phyloP scores from a whole-genome alignment of 2,329 filamentous ascomycete genomes.

The Delphinella strobiligena region DNA sequence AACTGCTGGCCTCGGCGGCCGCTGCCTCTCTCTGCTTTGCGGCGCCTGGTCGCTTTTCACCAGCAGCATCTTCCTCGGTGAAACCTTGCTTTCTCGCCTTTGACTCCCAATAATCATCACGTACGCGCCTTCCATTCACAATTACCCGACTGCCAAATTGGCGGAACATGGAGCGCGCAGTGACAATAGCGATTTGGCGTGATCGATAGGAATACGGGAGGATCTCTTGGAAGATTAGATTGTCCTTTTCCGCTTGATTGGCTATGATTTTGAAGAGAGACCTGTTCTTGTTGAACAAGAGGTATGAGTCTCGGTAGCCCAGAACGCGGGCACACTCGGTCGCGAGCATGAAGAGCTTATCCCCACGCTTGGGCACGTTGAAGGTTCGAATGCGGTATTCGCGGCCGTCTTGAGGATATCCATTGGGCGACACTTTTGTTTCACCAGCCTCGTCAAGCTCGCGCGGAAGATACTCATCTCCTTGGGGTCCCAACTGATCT shows the following conservation, averaged over 20 bases:
- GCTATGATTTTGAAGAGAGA: slow-evolving; percentile 97
- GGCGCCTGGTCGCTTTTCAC: slow-evolving; percentile 88
- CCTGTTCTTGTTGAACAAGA: slow-evolving; percentile 96
- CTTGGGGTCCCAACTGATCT: slow-evolving; percentile 77
- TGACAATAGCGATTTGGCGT: slow-evolving; percentile 97
- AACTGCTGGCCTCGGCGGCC: slow-evolving; percentile 48
- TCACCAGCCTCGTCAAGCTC: slow-evolving; percentile 90
- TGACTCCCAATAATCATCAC: slow-evolving; percentile 97
- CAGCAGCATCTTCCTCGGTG: slow-evolving; percentile 88
- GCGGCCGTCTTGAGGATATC: slow-evolving; percentile 67
- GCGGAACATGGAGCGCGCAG: slow-evolving; percentile 94
- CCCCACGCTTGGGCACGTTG: slow-evolving; percentile 75
- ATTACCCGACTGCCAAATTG: slow-evolving; percentile 96
- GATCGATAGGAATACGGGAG: slow-evolving; percentile 95
- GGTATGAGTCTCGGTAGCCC: slow-evolving; percentile 92
- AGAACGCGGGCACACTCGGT: slow-evolving; percentile 92
- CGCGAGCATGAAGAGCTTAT: slow-evolving; percentile 96
- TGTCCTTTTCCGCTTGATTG: slow-evolving; percentile 89
- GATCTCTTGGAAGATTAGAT: slow-evolving; percentile 88
- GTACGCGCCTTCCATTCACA: slow-evolving; percentile 74
- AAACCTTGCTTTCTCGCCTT: slow-evolving; percentile 97
- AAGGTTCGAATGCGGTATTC: slow-evolving; percentile 92
- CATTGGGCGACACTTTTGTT: slow-evolving; percentile 79
- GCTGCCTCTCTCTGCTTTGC: slow-evolving; percentile 77
- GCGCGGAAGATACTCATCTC: slow-evolving; percentile 88